Evolutionary conservation across 2,329 filamentous ascomycete genomes (phyloP).

Genomic region (Malbranchea cinnamomea): DNA sequence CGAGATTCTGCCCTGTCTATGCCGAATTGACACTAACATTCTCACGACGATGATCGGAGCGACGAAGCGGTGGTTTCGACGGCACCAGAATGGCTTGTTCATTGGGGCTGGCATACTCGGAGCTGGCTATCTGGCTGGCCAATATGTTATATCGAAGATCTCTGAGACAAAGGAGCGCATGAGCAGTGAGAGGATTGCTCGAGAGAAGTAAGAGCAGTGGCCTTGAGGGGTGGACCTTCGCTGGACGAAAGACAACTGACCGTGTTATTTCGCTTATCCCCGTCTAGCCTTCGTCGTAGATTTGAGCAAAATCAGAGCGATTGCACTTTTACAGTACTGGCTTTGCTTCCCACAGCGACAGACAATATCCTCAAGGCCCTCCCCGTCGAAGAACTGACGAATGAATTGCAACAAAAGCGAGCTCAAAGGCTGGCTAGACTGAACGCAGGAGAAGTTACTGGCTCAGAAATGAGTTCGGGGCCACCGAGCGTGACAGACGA

Average conservation of each 20-base stretch:
- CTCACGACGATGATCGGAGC: conserved; percentile 45
- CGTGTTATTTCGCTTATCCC: no score
- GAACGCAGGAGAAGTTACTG: conserved; percentile 38
- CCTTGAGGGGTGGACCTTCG: conserved; percentile 1
- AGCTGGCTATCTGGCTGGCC: conserved; percentile 77
- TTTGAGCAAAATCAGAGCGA: conserved; percentile 99
- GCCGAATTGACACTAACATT: no score
- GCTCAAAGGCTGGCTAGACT: conserved; percentile 52
- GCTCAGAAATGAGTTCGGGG: conserved; percentile 41
- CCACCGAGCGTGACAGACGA: conserved; percentile 64
- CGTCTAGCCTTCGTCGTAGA: conserved; percentile 65
- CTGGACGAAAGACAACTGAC: no score
- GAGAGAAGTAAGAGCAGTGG: conserved; percentile 91
- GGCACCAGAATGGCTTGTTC: conserved; percentile 79
- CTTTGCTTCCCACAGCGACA: conserved; percentile 79
- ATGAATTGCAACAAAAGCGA: conserved; percentile 90
- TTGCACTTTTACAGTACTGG: conserved; percentile 95
- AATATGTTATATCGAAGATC: conserved; percentile 85
- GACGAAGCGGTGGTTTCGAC: conserved; percentile 78
- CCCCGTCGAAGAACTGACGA: conserved; percentile 82
- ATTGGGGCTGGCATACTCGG: conserved; percentile 78
- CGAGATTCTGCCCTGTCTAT: no score
- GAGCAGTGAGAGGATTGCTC: conserved; percentile 87
- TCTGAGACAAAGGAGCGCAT: conserved; percentile 89
- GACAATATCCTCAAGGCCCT: conserved; percentile 76